phyloP scores from a whole-genome alignment of 768 basidiomycete genomes.

The Chalciporus sphaerocephalus region DNA sequence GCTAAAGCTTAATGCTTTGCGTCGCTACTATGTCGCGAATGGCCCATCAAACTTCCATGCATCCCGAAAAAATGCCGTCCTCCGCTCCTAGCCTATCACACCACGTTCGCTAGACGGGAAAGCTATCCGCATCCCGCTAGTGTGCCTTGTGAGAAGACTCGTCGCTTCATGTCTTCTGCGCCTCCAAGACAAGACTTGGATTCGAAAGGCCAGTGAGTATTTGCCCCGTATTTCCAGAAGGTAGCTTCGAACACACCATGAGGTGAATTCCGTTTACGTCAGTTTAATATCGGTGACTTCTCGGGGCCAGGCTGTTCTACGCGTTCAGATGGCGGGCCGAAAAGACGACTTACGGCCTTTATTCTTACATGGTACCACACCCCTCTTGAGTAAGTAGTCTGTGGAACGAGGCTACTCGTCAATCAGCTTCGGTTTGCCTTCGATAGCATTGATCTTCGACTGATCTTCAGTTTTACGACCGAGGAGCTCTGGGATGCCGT shows the following conservation, averaged over 20 bases:
- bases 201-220: background rate
- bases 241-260: slow-evolving; percentile 2
- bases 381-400: slow-evolving; percentile 1
- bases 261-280: slow-evolving; percentile 17
- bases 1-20: slow-evolving; percentile 13
- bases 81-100: background rate
- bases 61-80: background rate
- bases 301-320: background rate
- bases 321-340: background rate
- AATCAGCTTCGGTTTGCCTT: slow-evolving; percentile 25
- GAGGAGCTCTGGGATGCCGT: slow-evolving; percentile 8
- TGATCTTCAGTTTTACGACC: slow-evolving; percentile 20
- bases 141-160: background rate
- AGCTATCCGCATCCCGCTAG: background rate
- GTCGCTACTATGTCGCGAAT: too few species aligned
- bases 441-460: slow-evolving; percentile 28
- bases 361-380: slow-evolving; percentile 1
- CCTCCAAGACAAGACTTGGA: background rate
- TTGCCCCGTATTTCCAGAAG: slow-evolving; percentile 1
- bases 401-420: slow-evolving; percentile 10
- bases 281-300: slow-evolving; percentile 3
- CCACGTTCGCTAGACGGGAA: background rate
- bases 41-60: background rate
- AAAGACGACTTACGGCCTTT: background rate
- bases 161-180: background rate